A percentile compares a stretch with the other conserved stretches of the same genome.
Conservation (phyloP, 352 stramenopile species). For the Globisporangium uncinulatum region DNA sequence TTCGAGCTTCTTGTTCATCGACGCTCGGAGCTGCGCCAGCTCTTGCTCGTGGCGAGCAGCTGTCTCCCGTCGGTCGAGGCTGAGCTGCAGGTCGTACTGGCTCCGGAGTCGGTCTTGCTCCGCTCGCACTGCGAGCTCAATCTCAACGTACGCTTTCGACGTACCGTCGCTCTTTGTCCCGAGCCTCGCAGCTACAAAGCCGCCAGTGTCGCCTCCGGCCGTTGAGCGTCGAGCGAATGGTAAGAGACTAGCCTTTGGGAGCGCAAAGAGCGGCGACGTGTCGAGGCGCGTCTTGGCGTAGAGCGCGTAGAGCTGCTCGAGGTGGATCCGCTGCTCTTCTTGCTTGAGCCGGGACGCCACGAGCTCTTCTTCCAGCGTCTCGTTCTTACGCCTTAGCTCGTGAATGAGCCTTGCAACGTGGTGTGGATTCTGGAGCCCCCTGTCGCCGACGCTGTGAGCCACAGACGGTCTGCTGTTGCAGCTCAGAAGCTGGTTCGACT, state of each 20-base stretch:
- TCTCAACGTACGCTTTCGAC: slow-evolving; percentile 33
- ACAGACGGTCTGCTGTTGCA: slow-evolving; percentile 4
- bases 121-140: slow-evolving; percentile 38
- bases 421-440: slow-evolving; percentile 2
- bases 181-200: not conserved
- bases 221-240: slow-evolving; percentile 22
- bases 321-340: slow-evolving; percentile 53
- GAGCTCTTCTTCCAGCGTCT: slow-evolving; percentile 41
- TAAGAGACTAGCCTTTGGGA: slow-evolving; percentile 28
- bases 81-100: slow-evolving; percentile 33
- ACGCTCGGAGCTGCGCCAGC: slow-evolving; percentile 15
- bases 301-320: slow-evolving; percentile 56
- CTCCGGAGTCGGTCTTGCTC: slow-evolving; percentile 35
- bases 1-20: slow-evolving; percentile 36
- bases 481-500: not conserved
- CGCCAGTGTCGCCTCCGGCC: not conserved
- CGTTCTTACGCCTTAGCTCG: slow-evolving; percentile 33
- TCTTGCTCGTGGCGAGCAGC: slow-evolving; percentile 20
- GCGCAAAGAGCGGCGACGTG: slow-evolving; percentile 21
- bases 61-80: slow-evolving; percentile 21
- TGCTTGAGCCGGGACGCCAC: slow-evolving; percentile 43
- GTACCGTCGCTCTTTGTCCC: slow-evolving; percentile 3
- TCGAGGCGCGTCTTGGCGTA: slow-evolving; percentile 43
- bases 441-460: not conserved
- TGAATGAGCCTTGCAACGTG: slow-evolving; percentile 34